These are phyloP conservation scores for Ceratobasidium sp. DNA, from an alignment of 1,284 basidiomycete genomes.

Conservation along the genomic window DNA sequence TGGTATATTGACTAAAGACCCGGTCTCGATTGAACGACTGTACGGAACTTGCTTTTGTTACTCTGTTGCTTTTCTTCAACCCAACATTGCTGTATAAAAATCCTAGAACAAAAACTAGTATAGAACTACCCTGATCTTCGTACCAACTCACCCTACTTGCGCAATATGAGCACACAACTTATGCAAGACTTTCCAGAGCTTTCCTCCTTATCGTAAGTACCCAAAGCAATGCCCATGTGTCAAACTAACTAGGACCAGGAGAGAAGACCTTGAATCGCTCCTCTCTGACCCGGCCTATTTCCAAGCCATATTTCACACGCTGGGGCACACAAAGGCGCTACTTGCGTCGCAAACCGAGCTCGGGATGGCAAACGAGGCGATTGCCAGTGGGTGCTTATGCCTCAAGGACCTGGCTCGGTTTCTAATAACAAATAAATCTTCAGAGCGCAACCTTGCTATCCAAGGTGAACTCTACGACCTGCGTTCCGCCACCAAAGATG, in stretches of 20 bases:
- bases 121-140: neutral
- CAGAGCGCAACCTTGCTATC: constrained; percentile 80
- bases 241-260: constrained; percentile 61
- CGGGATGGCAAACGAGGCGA: constrained; percentile 83
- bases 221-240: constrained; percentile 40
- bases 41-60: too few species aligned
- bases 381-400: constrained; percentile 74
- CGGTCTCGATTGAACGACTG: too few species aligned
- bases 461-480: constrained; percentile 80
- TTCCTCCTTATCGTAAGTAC: constrained; percentile 72
- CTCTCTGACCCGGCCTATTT: constrained; percentile 85
- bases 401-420: neutral
- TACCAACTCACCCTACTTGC: neutral
- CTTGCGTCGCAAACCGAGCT: constrained; percentile 82
- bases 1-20: too few species aligned
- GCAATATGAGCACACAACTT: constrained; percentile 60
- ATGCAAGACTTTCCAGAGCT: constrained; percentile 78
- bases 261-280: constrained; percentile 89
- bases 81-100: too few species aligned
- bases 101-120: neutral
- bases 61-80: too few species aligned
- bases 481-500: constrained; percentile 82
- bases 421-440: constrained; percentile 23
- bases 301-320: constrained; percentile 85
- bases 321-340: constrained; percentile 78